These are phyloP conservation scores for Apiotrichum porosum DNA, from an alignment of 1,284 basidiomycete species.

Conservation along the genomic window DNA sequence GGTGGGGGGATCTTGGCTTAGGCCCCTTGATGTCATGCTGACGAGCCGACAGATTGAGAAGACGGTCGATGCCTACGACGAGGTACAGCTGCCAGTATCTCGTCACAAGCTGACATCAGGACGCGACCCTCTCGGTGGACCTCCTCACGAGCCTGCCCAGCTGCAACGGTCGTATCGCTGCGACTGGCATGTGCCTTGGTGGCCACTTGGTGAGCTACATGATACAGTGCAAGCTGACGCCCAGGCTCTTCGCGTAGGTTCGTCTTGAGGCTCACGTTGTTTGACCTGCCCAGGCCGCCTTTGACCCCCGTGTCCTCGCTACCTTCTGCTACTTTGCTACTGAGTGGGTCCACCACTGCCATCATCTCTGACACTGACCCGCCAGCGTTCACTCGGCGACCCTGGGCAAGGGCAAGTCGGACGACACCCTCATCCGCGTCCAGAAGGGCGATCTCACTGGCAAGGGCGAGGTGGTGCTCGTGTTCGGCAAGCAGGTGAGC, in stretches of 20 bases:
- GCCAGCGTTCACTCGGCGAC: constrained; percentile 67
- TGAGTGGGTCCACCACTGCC: constrained; percentile 49
- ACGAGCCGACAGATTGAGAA: constrained; percentile 66
- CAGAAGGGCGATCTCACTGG: constrained; percentile 66
- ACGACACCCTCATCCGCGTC: constrained; percentile 68
- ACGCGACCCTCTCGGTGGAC: constrained; percentile 70
- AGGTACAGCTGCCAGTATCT: constrained; percentile 54
- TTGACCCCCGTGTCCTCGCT: constrained; percentile 74
- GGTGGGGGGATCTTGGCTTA: constrained; percentile 46
- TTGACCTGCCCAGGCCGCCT: constrained; percentile 62
- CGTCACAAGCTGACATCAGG: constrained; percentile 51
- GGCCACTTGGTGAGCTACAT: constrained; percentile 52
- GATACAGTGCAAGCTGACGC: background rate
- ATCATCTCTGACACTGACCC: constrained; percentile 1
- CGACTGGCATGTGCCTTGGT: constrained; percentile 52
- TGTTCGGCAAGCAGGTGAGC: constrained; percentile 82
- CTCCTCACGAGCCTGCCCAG: constrained; percentile 65
- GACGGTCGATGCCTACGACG: constrained; percentile 73
- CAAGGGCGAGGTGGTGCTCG: constrained; percentile 82
- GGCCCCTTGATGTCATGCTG: background rate
- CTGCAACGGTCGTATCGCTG: constrained; percentile 81
- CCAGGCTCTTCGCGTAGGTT: constrained; percentile 56
- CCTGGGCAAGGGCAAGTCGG: constrained; percentile 72
- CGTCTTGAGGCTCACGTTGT: background rate
- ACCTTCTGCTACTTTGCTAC: constrained; percentile 91